phyloP scores from a whole-genome alignment of 495 filamentous ascomycete genomes.

The Xeromyces bisporus region DNA sequence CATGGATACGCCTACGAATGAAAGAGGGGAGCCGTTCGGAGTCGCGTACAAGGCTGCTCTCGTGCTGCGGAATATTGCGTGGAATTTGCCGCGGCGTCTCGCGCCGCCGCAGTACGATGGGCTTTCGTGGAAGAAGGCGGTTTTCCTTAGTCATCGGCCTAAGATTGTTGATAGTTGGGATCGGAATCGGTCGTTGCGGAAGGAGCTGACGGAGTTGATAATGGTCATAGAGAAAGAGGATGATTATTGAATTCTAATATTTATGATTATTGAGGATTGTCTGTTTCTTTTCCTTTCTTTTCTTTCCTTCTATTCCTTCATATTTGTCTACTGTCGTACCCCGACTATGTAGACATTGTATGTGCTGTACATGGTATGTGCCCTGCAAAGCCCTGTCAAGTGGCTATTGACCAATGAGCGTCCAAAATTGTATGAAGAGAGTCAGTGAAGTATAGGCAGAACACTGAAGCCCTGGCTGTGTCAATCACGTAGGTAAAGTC shows the following conservation, averaged over 20 bases:
- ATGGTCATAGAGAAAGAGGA: constrained; percentile 29
- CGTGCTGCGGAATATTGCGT: constrained; percentile 77
- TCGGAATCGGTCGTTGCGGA: constrained; percentile 26
- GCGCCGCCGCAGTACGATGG: constrained; percentile 16
- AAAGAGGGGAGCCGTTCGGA: constrained; percentile 62
- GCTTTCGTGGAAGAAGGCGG: constrained; percentile 26
- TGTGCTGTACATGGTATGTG: too few species aligned
- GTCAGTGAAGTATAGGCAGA: too few species aligned
- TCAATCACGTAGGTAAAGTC: too few species aligned
- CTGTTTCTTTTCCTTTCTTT: constrained; percentile 3
- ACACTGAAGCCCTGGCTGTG: too few species aligned
- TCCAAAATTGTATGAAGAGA: too few species aligned
- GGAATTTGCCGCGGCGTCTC: constrained; percentile 39
- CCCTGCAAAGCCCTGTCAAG: too few species aligned
- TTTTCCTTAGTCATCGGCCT: constrained; percentile 23
- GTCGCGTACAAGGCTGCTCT: constrained; percentile 71
- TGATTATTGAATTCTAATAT: constrained; percentile 16
- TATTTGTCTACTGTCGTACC: too few species aligned
- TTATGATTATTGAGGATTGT: constrained; percentile 14
- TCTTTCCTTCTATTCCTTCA: constrained; percentile 1
- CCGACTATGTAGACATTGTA: too few species aligned
- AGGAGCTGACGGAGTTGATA: constrained; percentile 27
- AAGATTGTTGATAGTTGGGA: constrained; percentile 29
- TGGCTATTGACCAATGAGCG: too few species aligned
- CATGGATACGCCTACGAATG: constrained; percentile 60